phyloP scores from a whole-genome alignment of 2,329 filamentous ascomycete genomes.

The Chaetomium strumarium region DNA sequence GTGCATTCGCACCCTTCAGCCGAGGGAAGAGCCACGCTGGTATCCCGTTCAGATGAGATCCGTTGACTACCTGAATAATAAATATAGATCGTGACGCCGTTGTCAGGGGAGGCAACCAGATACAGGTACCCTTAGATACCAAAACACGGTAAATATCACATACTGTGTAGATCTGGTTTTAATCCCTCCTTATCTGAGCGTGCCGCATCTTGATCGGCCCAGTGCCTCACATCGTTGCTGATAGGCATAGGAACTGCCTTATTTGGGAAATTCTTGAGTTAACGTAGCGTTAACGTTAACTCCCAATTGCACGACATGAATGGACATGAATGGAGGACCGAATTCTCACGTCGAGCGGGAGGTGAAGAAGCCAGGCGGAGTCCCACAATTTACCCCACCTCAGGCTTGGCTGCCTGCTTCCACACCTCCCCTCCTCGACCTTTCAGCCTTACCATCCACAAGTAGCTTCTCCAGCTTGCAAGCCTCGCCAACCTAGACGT shows the following conservation, averaged over 20 bases:
- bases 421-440: neutral
- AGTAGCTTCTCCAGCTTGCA: conserved; percentile 5
- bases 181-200: neutral
- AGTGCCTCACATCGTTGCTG: too few species aligned
- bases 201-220: too few species aligned
- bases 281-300: too few species aligned
- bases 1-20: neutral
- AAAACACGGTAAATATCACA: neutral
- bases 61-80: too few species aligned
- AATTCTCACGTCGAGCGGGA: neutral
- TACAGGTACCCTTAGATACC: too few species aligned
- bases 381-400: conserved; percentile 10
- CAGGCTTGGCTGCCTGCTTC: conserved; percentile 5
- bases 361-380: neutral
- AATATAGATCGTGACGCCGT: too few species aligned
- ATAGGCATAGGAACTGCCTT: neutral
- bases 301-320: too few species aligned
- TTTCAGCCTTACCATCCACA: conserved; percentile 8
- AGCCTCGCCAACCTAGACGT: conserved; percentile 5
- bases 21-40: neutral
- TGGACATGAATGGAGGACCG: neutral
- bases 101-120: too few species aligned
- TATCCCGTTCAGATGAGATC: neutral
- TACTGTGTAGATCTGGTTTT: neutral
- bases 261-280: neutral